Evolutionary conservation across 352 stramenopile genomes (phyloP).

Genomic region (Phytophthora nicotianae): DNA sequence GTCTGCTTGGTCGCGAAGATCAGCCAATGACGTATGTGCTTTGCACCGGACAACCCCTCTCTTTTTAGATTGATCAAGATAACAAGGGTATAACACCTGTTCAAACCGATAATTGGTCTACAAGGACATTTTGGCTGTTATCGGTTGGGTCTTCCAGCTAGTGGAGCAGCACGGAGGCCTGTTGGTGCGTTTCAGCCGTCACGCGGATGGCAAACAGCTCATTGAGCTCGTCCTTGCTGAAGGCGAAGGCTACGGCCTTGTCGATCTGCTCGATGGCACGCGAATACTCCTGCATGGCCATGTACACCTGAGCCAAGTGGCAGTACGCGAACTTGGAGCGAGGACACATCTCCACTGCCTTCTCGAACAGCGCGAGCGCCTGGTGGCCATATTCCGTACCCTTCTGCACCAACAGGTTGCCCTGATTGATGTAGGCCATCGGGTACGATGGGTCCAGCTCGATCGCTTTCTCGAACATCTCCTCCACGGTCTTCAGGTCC

Average conservation of each 20-base stretch:
- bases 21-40: conserved; percentile 23
- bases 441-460: conserved; percentile 80
- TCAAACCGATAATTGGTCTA: conserved; percentile 11
- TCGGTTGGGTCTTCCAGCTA: conserved; percentile 38
- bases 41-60: conserved; percentile 17
- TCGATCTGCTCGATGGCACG: conserved; percentile 84
- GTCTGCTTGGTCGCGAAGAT: conserved; percentile 30
- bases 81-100: background rate
- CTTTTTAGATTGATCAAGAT: conserved; percentile 8
- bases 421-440: conserved; percentile 89
- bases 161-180: conserved; percentile 67
- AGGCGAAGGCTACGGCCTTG: conserved; percentile 71
- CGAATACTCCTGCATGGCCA: conserved; percentile 85
- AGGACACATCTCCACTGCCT: conserved; percentile 75
- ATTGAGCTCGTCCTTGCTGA: conserved; percentile 76
- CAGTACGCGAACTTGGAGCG: conserved; percentile 87
- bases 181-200: conserved; percentile 77
- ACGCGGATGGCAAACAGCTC: conserved; percentile 82
- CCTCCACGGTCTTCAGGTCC: conserved; percentile 62
- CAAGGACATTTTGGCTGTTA: conserved; percentile 11
- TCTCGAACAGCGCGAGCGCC: conserved; percentile 77
- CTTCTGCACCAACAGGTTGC: conserved; percentile 81
- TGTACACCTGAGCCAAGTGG: conserved; percentile 84
- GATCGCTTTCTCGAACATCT: conserved; percentile 86
- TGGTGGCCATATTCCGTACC: conserved; percentile 71